Conservation (phyloP, 1,284 basidiomycete species). For the Fomitopsis palustris region DNA sequence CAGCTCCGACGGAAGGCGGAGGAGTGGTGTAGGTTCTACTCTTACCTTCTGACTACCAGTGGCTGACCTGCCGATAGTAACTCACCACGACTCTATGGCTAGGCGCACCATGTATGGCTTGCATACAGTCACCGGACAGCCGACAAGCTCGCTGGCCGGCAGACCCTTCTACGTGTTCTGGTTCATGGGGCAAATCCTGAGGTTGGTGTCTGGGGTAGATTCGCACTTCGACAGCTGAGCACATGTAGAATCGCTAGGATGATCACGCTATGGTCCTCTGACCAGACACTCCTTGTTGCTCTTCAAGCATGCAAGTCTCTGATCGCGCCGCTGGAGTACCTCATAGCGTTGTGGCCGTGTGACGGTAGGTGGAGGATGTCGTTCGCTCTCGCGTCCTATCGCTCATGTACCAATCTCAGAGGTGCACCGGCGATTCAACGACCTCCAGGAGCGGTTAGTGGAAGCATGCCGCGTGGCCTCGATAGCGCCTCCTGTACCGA, state of each 20-base stretch:
- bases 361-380: conserved; percentile 37
- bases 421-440: conserved; percentile 46
- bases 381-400: too few relatives aligned
- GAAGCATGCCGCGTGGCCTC: conserved; percentile 38
- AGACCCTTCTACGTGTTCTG: conserved; percentile 73
- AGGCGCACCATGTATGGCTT: conserved; percentile 58
- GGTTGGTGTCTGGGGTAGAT: conserved; percentile 37
- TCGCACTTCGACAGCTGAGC: neutral
- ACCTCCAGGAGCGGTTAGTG: conserved; percentile 43
- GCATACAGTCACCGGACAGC: conserved; percentile 59
- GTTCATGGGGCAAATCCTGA: conserved; percentile 71
- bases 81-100: conserved; percentile 59
- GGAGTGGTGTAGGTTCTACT: conserved; percentile 62
- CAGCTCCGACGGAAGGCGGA: conserved; percentile 64
- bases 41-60: neutral
- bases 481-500: neutral
- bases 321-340: conserved; percentile 60
- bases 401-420: conserved; percentile 32
- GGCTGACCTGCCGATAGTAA: conserved; percentile 39
- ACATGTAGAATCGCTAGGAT: conserved; percentile 36
- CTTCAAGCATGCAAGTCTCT: conserved; percentile 64
- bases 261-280: conserved; percentile 58
- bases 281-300: conserved; percentile 56
- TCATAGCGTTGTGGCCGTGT: conserved; percentile 68
- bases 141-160: conserved; percentile 37